Conservation (phyloP, 2,329 filamentous ascomycete genomes). For the Fusarium pseudograminearum region DNA sequence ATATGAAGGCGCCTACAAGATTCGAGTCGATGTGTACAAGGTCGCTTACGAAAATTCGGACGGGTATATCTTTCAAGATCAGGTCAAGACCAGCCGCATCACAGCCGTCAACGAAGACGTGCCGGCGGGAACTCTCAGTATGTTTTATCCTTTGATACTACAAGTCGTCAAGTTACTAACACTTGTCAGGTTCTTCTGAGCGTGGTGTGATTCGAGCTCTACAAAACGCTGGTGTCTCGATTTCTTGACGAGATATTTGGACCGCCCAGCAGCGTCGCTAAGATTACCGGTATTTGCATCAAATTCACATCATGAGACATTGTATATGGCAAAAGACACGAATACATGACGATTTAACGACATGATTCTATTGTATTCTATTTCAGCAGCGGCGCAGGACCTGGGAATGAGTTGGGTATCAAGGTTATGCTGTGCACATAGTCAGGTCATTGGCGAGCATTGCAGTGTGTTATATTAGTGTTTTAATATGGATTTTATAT, state of each 20-base stretch:
- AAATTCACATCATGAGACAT: not conserved
- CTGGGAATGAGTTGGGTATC: not conserved
- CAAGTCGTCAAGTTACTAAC: not conserved
- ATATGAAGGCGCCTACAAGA: slow-evolving; percentile 40
- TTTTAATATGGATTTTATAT: not conserved
- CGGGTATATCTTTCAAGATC: slow-evolving; percentile 27
- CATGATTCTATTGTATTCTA: not conserved
- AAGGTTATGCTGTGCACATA: not conserved
- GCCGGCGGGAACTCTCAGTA: slow-evolving; percentile 10
- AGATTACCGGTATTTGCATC: not conserved
- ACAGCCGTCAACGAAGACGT: slow-evolving; percentile 20
- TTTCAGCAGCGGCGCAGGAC: not conserved
- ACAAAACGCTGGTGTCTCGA: not conserved
- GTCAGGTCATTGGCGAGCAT: not conserved
- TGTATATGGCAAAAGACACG: not conserved
- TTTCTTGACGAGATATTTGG: slow-evolving; percentile 2
- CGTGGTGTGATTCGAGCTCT: slow-evolving; percentile 8
- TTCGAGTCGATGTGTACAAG: slow-evolving; percentile 50
- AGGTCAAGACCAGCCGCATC: slow-evolving; percentile 37
- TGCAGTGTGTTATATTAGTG: not conserved
- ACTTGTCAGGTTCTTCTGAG: slow-evolving; percentile 12
- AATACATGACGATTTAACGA: no score
- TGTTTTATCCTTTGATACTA: not conserved
- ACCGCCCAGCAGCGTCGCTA: not conserved
- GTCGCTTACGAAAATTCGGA: slow-evolving; percentile 22